Evolutionary conservation across 1,284 basidiomycete species (phyloP).

Genomic region (Sporisorium exsertum): DNA sequence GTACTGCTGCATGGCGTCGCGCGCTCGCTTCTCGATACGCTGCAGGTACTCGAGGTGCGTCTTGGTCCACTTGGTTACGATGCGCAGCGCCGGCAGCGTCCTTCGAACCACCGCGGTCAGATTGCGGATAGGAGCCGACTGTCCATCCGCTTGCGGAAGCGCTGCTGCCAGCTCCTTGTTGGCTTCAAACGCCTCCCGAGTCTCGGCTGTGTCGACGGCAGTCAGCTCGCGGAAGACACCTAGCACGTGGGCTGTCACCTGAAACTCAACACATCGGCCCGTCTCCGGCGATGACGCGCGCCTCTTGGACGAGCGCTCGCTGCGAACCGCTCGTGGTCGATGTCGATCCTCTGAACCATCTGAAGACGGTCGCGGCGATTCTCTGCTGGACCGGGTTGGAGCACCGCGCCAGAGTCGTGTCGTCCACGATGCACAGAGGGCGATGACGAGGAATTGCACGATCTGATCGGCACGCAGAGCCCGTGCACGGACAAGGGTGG

Average conservation of each 20-base stretch:
- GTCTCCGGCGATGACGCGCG: slow-evolving; percentile 39
- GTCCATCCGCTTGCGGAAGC: not conserved
- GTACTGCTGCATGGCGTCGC: slow-evolving; percentile 36
- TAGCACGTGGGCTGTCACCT: slow-evolving; percentile 80
- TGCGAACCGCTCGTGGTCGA: slow-evolving; percentile 70
- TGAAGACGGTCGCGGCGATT: slow-evolving; percentile 28
- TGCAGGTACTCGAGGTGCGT: slow-evolving; percentile 81
- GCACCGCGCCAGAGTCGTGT: slow-evolving; percentile 54
- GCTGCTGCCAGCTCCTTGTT: slow-evolving; percentile 70
- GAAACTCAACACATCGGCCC: slow-evolving; percentile 73
- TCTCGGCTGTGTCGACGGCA: slow-evolving; percentile 75
- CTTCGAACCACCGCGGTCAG: slow-evolving; percentile 88
- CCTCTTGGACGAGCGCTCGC: slow-evolving; percentile 72
- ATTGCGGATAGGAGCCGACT: slow-evolving; percentile 73
- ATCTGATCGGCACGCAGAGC: slow-evolving; percentile 59
- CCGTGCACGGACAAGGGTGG: slow-evolving; percentile 38
- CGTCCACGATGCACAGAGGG: slow-evolving; percentile 59
- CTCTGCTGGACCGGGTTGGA: slow-evolving; percentile 18
- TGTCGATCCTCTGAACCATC: slow-evolving; percentile 42
- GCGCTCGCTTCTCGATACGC: slow-evolving; percentile 50
- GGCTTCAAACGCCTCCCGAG: slow-evolving; percentile 72
- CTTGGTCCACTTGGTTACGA: slow-evolving; percentile 88
- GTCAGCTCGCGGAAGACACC: slow-evolving; percentile 78
- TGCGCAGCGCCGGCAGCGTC: slow-evolving; percentile 85
- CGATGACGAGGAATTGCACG: slow-evolving; percentile 60